Evolutionary conservation across 2,329 filamentous ascomycete genomes (phyloP), one percentile per base, ranked within the genome.

Genomic region (Chlorencoelia australis): DNA sequence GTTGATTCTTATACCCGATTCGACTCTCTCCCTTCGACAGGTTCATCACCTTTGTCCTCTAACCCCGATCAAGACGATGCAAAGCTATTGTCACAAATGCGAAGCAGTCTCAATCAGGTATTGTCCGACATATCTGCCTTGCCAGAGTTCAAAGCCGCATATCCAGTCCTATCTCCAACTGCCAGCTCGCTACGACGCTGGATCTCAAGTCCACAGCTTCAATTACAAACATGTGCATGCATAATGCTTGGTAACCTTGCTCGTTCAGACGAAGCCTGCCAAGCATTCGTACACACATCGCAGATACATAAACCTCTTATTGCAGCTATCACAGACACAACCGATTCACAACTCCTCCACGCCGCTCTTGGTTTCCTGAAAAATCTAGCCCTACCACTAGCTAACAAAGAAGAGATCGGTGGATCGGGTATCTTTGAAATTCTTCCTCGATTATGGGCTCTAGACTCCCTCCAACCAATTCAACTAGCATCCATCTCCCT

Each of bases 161-260:
- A 65, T 35, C 57, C 67, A 0, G 56, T 72, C 1, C 55, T 62
- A 7, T 63, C 63, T 22, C 52, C 58, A 3, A 60, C 68, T 8
- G 56, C 61, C 2, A 54, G 58, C 18, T 62, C 57, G 0, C 56
- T 75, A 1, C 56, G 65, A 13, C 51, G 54, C n/a, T 75, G 71
- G 71, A 54, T 74, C 11, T 52, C 53, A 49, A 44, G 52, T 48
- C 41, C 42, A 48, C 36, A 68, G 41, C 43, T 57, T 0, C 59
- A 62, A 30, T 62, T 79, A 3, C 70, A 70, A 51, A 63, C 70
- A 2, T 71, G 71, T 4, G 74, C 71, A 1, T 79, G 74, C 43
- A 65, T 80, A 3, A 65, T 69, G 11, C 60, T 80, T 2, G 75
- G 75, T 22, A 80, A 80, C 49, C 56, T 80, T 24, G 69, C 71